A percentile compares a stretch with the other conserved stretches of the same genome.
Conservation (phyloP, 2,329 filamentous ascomycete species). For the Colletotrichum aenigma region DNA sequence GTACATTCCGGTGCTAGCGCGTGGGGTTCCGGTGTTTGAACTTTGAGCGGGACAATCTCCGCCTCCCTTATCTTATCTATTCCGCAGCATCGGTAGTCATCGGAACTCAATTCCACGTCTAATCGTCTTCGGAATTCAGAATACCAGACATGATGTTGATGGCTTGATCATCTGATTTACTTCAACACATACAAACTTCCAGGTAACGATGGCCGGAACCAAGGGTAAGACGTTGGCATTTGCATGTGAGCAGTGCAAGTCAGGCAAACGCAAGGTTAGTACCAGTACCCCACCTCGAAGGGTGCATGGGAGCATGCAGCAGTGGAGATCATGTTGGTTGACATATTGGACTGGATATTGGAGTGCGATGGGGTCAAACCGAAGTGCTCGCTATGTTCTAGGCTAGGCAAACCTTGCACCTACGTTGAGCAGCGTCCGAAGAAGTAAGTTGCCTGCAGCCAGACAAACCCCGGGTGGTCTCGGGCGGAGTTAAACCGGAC, state of each 20-base stretch:
- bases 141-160: neutral
- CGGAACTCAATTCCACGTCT: neutral
- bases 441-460: neutral
- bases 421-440: neutral
- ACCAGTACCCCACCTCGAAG: neutral
- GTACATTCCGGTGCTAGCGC: neutral
- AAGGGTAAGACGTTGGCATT: neutral
- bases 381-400: neutral
- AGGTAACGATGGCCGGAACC: neutral
- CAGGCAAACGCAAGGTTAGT: neutral
- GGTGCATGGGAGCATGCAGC: neutral
- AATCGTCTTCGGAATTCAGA: neutral
- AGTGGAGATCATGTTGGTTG: neutral
- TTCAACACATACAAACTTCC: neutral
- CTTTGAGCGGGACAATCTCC: neutral
- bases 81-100: neutral
- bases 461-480: neutral
- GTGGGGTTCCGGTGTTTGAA: neutral
- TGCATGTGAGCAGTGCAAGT: neutral
- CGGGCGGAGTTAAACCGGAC: neutral
- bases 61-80: neutral
- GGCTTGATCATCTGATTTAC: neutral
- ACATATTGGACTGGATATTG: neutral
- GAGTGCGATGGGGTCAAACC: neutral
- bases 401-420: neutral